phyloP scores from a whole-genome alignment of 306 rosid genomes.

The Lithocarpus polystachyus region DNA sequence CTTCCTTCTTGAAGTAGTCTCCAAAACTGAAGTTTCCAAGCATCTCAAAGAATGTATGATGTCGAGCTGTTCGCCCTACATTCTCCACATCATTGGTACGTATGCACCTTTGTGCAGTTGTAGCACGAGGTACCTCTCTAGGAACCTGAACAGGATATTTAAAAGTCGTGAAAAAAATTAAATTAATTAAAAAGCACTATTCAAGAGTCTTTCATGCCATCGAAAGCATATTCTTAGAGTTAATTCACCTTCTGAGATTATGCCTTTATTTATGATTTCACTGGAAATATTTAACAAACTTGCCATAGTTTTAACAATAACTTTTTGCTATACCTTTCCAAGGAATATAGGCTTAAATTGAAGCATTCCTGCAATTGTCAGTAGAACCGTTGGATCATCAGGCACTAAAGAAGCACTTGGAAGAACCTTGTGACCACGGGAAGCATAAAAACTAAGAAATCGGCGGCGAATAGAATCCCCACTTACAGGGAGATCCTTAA shows the following conservation, averaged over 20 bases:
- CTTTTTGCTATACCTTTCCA: slow-evolving; percentile 52
- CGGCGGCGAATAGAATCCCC: slow-evolving; percentile 74
- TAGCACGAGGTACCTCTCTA: slow-evolving; percentile 64
- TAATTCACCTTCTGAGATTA: background rate
- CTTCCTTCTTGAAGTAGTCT: slow-evolving; percentile 92
- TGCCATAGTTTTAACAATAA: background rate
- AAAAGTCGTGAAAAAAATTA: background rate
- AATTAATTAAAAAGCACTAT: background rate
- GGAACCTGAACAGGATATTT: slow-evolving; percentile 46
- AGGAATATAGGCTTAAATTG: slow-evolving; percentile 92
- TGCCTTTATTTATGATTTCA: background rate
- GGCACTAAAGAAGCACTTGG: slow-evolving; percentile 93
- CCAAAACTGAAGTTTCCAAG: slow-evolving; percentile 98
- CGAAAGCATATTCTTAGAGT: background rate
- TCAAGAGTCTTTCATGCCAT: background rate
- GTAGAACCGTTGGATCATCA: slow-evolving; percentile 85
- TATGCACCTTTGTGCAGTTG: slow-evolving; percentile 87
- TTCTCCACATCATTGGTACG: slow-evolving; percentile 87
- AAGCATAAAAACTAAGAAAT: slow-evolving; percentile 74
- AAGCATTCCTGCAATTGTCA: slow-evolving; percentile 98
- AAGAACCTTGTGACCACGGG: slow-evolving; percentile 79
- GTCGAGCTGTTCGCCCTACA: slow-evolving; percentile 83
- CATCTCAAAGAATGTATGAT: slow-evolving; percentile 95
- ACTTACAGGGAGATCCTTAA: slow-evolving; percentile 37
- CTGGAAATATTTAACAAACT: background rate